A percentile compares a stretch with the other conserved stretches of the same genome.
Conservation (phyloP, 148 eudicot genomes). For the Talinum fruticosum region DNA sequence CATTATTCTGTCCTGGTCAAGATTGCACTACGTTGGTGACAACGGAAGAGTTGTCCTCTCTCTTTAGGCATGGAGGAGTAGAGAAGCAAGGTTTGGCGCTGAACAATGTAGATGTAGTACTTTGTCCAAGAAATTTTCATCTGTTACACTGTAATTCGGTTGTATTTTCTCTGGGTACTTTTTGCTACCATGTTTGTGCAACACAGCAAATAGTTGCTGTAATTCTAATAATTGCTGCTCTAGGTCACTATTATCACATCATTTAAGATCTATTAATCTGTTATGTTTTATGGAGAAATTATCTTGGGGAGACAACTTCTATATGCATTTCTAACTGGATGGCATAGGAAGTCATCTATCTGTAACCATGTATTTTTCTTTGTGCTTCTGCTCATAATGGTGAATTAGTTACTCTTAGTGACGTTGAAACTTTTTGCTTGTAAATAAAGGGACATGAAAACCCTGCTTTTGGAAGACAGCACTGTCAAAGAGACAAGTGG, state of each 20-base stretch:
- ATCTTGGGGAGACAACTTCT: not conserved
- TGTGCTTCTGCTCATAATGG: slow-evolving; percentile 2
- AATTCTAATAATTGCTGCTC: not conserved
- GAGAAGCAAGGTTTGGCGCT: slow-evolving; percentile 5
- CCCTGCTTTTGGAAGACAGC: slow-evolving; percentile 81
- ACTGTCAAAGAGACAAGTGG: slow-evolving; percentile 52
- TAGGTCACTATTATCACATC: not conserved
- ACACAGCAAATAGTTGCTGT: not conserved
- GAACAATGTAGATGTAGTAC: slow-evolving; percentile 6
- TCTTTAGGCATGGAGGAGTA: not conserved
- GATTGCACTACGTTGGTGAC: not conserved
- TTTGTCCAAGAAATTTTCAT: not conserved
- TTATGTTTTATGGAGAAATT: not conserved
- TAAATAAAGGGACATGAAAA: slow-evolving; percentile 54
- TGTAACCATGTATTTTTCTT: not conserved
- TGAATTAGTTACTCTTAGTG: not conserved
- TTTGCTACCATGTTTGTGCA: not conserved
- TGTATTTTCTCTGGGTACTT: not conserved
- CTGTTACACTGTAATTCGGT: not conserved
- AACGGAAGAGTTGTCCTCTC: not conserved
- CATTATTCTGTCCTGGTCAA: not conserved
- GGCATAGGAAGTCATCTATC: not conserved
- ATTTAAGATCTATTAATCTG: not conserved
- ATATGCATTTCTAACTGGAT: not conserved
- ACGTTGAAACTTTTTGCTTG: slow-evolving; percentile 10